Conservation (phyloP, 805 yeast genomes). For the Starmerella scarabaei region DNA sequence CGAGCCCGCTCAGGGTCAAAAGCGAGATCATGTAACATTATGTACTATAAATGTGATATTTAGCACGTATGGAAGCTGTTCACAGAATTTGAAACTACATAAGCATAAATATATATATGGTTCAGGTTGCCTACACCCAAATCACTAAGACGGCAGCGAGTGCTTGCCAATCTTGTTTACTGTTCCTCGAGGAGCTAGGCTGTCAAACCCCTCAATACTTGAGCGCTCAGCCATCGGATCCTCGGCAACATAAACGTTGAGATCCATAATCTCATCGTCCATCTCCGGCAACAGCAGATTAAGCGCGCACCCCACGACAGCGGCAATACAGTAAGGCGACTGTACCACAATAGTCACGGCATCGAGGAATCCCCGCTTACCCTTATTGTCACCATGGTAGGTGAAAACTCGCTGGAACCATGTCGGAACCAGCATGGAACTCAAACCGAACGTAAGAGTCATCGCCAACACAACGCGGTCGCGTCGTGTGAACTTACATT, state of each 20-base stretch:
- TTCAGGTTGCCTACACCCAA: too few species aligned
- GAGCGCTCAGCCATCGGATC: not conserved
- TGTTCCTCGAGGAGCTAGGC: too few species aligned
- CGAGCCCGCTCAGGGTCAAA: too few species aligned
- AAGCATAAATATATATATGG: too few species aligned
- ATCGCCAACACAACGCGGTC: constrained; percentile 62
- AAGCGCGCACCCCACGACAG: constrained; percentile 47
- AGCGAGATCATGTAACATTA: not conserved
- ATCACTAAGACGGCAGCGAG: too few species aligned
- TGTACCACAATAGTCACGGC: constrained; percentile 61
- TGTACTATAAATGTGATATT: not conserved
- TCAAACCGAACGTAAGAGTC: constrained; percentile 51
- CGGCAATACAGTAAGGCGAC: constrained; percentile 60
- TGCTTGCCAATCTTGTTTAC: too few species aligned
- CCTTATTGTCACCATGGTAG: constrained; percentile 46
- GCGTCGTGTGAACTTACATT: constrained; percentile 46
- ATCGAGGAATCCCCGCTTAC: constrained; percentile 48
- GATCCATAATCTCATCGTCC: constrained; percentile 26
- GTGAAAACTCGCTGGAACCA: constrained; percentile 59
- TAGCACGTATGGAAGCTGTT: not conserved
- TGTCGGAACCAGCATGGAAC: constrained; percentile 47
- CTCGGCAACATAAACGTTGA: not conserved
- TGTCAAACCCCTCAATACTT: not conserved
- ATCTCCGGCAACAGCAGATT: constrained; percentile 48
- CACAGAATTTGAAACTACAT: too few species aligned